Evolutionary conservation across 495 filamentous ascomycete genomes (phyloP).

Genomic region (Penicillium subrubescens): DNA sequence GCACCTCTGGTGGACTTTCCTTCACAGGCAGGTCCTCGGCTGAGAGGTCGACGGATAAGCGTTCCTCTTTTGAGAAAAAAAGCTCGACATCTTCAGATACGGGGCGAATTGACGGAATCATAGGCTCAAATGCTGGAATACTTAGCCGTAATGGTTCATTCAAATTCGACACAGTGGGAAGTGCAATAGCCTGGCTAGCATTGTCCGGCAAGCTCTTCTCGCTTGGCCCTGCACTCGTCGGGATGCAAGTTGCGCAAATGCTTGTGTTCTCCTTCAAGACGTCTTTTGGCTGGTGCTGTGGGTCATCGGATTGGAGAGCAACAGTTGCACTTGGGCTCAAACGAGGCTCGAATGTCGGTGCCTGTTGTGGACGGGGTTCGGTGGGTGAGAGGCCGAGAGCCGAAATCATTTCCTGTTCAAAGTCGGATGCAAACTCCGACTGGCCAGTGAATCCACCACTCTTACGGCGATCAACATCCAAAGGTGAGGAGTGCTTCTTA

Average conservation of each 20-base stretch:
- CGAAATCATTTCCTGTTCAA: conserved; percentile 31
- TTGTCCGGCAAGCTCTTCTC: conserved; percentile 12
- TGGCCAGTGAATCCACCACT: neutral
- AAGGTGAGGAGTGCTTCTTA: neutral
- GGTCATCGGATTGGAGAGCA: neutral
- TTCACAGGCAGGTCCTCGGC: neutral
- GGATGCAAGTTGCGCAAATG: neutral
- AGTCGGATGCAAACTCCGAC: conserved; percentile 12
- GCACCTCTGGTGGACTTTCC: neutral
- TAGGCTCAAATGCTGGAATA: neutral
- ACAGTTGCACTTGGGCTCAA: neutral
- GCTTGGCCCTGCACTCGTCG: neutral
- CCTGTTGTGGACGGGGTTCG: conserved; percentile 10
- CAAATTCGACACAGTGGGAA: neutral
- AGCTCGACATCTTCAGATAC: conserved; percentile 16
- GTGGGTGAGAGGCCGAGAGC: conserved; percentile 30
- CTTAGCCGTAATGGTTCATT: neutral
- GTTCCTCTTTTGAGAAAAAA: conserved; percentile 5
- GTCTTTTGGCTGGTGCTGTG: neutral
- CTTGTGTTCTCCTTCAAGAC: neutral
- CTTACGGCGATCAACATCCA: conserved; percentile 1
- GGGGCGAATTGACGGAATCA: conserved; percentile 20
- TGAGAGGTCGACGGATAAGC: neutral
- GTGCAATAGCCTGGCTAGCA: conserved; percentile 2
- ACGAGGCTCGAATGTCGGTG: conserved; percentile 2